Evolutionary conservation across 176 grass and related monocot genomes (phyloP).

Genomic region (Avena sativa): DNA sequence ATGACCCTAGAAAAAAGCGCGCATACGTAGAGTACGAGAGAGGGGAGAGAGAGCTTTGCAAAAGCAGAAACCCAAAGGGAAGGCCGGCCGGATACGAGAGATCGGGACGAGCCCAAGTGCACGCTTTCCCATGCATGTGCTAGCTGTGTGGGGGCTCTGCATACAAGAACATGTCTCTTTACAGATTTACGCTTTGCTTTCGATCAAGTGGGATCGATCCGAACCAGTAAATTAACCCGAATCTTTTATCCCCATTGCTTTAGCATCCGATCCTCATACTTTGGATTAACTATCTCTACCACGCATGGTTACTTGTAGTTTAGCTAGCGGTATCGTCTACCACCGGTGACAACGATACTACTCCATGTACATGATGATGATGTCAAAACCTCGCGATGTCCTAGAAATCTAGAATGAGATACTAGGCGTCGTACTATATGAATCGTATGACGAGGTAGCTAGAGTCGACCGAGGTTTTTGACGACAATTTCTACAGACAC

Average conservation of each 20-base stretch:
- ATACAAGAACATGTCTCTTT: conserved; percentile 28
- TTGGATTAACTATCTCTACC: conserved; percentile 29
- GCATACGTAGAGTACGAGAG: background rate
- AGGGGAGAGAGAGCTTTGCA: conserved; percentile 10
- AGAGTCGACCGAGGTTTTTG: background rate
- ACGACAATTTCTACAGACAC: background rate
- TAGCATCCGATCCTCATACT: conserved; percentile 23
- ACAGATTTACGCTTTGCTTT: conserved; percentile 33
- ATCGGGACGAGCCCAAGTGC: conserved; percentile 24
- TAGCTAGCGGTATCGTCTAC: background rate
- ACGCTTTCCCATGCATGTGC: conserved; percentile 46
- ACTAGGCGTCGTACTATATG: too few species aligned
- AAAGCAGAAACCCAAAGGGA: conserved; percentile 21
- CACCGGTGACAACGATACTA: too few species aligned
- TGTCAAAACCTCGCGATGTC: too few species aligned
- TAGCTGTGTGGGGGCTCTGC: conserved; percentile 35
- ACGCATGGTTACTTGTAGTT: background rate
- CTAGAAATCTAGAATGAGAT: too few species aligned
- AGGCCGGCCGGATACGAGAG: conserved; percentile 19
- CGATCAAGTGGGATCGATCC: conserved; percentile 44
- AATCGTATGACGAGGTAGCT: background rate
- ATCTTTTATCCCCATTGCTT: conserved; percentile 22
- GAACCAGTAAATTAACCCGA: conserved; percentile 38
- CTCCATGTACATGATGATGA: too few species aligned
- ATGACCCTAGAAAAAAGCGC: conserved; percentile 4